These are phyloP conservation scores for Curvularia lunata DNA, from an alignment of 2,329 filamentous ascomycete genomes.

Conservation along the genomic window DNA sequence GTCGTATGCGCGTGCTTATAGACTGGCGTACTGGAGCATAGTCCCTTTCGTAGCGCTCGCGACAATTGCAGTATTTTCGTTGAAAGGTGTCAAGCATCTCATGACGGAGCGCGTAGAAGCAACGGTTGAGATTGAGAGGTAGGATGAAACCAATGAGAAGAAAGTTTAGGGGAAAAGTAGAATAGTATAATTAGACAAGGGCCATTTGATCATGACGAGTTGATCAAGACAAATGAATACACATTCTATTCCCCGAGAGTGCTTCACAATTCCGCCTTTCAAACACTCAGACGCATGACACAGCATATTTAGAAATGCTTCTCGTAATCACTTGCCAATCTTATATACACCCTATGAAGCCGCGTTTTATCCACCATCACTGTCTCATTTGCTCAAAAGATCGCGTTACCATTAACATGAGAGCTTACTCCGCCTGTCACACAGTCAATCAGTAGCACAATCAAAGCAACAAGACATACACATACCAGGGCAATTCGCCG, in stretches of 20 bases:
- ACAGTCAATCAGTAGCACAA: conserved; percentile 6
- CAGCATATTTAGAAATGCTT: background rate
- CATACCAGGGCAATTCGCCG: conserved; percentile 63
- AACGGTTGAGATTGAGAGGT: conserved; percentile 34
- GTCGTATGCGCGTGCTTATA: conserved; percentile 39
- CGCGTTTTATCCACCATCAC: background rate
- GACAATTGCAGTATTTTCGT: conserved; percentile 30
- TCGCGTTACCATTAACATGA: conserved; percentile 54
- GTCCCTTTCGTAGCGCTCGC: conserved; percentile 42
- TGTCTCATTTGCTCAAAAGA: conserved; percentile 30
- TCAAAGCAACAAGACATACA: background rate
- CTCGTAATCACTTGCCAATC: background rate
- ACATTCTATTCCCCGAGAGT: background rate
- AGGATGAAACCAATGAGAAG: conserved; percentile 9
- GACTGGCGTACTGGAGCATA: conserved; percentile 41
- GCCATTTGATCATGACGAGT: background rate
- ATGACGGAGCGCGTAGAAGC: conserved; percentile 45
- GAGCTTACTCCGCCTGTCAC: conserved; percentile 50
- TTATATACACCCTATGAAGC: background rate
- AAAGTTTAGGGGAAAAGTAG: background rate
- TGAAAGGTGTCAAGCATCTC: conserved; percentile 37
- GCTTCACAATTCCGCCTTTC: background rate
- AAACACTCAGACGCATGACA: background rate
- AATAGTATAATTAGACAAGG: background rate
- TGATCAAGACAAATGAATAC: background rate